A percentile compares a stretch with the other conserved stretches of the same genome.
Conservation (phyloP, 345 rosid genomes). For the Euphorbia peplus region DNA sequence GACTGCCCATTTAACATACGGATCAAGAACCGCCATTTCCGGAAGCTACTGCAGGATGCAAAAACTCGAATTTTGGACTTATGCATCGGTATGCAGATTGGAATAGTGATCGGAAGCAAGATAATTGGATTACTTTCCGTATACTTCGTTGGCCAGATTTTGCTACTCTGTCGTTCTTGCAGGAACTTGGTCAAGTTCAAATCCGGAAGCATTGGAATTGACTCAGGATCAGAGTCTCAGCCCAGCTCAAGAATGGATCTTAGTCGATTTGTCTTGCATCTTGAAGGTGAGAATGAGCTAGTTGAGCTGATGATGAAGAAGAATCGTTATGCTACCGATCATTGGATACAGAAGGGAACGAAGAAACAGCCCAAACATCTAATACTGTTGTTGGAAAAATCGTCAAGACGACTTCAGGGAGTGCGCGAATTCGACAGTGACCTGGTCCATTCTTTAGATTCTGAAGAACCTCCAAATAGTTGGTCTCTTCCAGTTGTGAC, state of each 20-base stretch:
- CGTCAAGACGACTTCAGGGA: constrained; percentile 52
- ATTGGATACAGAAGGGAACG: constrained; percentile 53
- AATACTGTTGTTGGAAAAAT: constrained; percentile 46
- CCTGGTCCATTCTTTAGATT: constrained; percentile 44
- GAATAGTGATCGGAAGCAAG: constrained; percentile 65
- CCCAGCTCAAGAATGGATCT: constrained; percentile 42
- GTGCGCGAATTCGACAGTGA: constrained; percentile 54
- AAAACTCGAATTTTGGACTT: constrained; percentile 38
- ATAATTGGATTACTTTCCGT: constrained; percentile 50
- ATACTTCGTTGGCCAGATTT: constrained; percentile 39
- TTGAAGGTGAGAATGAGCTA: constrained; percentile 77
- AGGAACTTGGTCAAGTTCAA: constrained; percentile 21
- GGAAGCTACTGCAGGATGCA: constrained; percentile 41
- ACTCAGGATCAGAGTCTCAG: constrained; percentile 31
- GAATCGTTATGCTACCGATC: constrained; percentile 59
- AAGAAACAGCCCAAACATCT: constrained; percentile 56
- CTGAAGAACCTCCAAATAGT: constrained; percentile 62
- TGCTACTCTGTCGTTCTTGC: constrained; percentile 27
- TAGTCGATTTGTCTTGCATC: constrained; percentile 63
- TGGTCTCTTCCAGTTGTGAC: constrained; percentile 88
- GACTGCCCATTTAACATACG: constrained; percentile 46
- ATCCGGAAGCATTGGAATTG: constrained; percentile 29
- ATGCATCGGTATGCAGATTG: constrained; percentile 52
- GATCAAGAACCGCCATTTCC: constrained; percentile 34
- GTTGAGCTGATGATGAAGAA: constrained; percentile 51